Base-by-base conservation (phyloP, 768 basidiomycete species). In the Agrocybe pediades region DNA sequence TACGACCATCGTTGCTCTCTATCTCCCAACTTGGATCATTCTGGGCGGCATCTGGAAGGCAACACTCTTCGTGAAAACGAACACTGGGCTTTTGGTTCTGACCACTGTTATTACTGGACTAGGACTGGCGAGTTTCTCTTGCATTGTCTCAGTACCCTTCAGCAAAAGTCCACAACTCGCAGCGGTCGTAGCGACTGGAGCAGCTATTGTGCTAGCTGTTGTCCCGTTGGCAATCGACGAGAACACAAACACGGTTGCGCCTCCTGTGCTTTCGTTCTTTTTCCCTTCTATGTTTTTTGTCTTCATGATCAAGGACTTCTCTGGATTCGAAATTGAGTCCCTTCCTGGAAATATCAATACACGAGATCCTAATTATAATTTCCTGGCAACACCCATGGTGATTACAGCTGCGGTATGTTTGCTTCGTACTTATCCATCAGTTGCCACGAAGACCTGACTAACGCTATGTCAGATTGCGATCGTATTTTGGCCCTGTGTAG, bases 21-120 rank as follows among this genome's bases (percentile, higher is more conserved):
- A 91, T 63, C 77, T 92, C 20, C 88, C 88, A 0, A 86, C 85
- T 1, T 92, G 90, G 90, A 71, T 90, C 46, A 74, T 85, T 39
- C 79, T 89, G 21, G 71, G 82, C n/a, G 60, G 87, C 29, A 68
- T 80, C 29, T 92, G 89, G 87, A 82, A 82, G 60, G 77, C 70
- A 55, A 79, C 76, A 27, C 83, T 92, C 13, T 92, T 88, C 65
- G 71, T 77, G 6, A 70, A 71, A 39, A 86, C 88, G 1, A 84
- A 78, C 57, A 73, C 71, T 15, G 84, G 80, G 1, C 67, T 90
- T 26, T 68, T 92, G 51, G 73, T 91, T 33, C 71, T 76, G 21
- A 69, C 89, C 16, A 84, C 91, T 60, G 67, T 91, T 27, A 70
- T 92, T 29, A 74, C 86, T 19, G 87, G 88, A 9, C 69, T 90